Percentiles rank a stretch among this genome's conserved stretches.
Conservation (phyloP, 78 protist species). For the Dictyostelium firmibasis region DNA sequence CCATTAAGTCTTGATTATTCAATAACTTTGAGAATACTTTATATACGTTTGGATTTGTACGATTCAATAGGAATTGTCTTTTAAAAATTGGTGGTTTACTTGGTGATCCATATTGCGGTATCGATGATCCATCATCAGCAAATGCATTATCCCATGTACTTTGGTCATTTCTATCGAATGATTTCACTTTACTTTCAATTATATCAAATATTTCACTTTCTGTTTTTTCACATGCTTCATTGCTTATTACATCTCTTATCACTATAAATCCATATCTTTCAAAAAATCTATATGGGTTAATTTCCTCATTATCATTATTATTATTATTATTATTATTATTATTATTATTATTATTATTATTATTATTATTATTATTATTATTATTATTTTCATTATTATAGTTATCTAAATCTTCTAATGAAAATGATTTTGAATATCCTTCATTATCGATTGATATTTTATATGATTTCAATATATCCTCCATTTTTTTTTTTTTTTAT, state of each 20-base stretch:
- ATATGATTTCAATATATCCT: neutral
- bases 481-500: neutral
- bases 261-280: slow-evolving; percentile 54
- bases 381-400: too few species aligned
- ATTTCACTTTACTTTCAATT: slow-evolving; percentile 26
- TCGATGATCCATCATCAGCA: slow-evolving; percentile 22
- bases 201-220: slow-evolving; percentile 62
- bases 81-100: slow-evolving; percentile 62
- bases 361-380: neutral
- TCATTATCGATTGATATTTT: neutral
- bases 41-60: slow-evolving; percentile 40
- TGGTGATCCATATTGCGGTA: slow-evolving; percentile 57
- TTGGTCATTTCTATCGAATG: slow-evolving; percentile 46
- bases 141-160: slow-evolving; percentile 53
- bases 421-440: slow-evolving; percentile 28
- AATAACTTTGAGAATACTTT: slow-evolving; percentile 26
- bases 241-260: slow-evolving; percentile 11
- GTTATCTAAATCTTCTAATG: slow-evolving; percentile 21
- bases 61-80: slow-evolving; percentile 40
- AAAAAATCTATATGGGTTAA: slow-evolving; percentile 30
- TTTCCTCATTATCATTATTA: neutral
- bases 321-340: neutral
- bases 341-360: neutral
- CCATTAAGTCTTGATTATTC: slow-evolving; percentile 16
- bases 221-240: slow-evolving; percentile 30